These are phyloP conservation scores for Houttuynia cordata DNA, from an alignment of 164 flowering plant species.

Conservation along the genomic window DNA sequence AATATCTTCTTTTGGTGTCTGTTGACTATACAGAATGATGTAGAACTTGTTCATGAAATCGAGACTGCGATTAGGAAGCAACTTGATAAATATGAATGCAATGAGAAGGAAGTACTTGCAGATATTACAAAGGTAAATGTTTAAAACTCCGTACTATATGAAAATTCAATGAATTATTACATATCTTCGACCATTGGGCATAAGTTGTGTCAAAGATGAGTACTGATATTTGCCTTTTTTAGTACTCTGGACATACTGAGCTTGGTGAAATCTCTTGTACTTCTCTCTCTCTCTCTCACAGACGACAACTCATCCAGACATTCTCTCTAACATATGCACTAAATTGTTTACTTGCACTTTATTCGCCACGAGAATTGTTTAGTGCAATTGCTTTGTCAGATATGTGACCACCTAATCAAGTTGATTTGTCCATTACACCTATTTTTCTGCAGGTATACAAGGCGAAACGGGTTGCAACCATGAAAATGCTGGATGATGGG, in stretches of 20 bases:
- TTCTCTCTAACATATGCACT: no score
- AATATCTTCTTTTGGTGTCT: neutral
- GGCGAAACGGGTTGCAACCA: constrained; percentile 61
- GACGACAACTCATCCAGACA: no score
- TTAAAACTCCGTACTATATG: no score
- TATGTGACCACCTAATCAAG: neutral
- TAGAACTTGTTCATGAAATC: constrained; percentile 21
- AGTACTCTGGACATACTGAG: no score
- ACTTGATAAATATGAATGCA: constrained; percentile 17
- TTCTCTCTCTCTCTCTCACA: no score
- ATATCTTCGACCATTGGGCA: neutral
- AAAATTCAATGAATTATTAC: no score
- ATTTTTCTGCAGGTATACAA: constrained; percentile 48
- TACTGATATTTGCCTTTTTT: no score
- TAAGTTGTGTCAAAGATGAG: no score
- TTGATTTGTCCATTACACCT: neutral
- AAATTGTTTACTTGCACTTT: no score
- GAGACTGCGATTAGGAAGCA: constrained; percentile 20
- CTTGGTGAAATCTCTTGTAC: no score
- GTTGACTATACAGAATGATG: constrained; percentile 14
- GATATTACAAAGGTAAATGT: constrained; percentile 19
- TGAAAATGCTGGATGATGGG: constrained; percentile 89
- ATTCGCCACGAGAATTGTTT: neutral
- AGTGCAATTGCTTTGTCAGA: neutral
- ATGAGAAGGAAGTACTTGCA: constrained; percentile 21